Percentiles rank a stretch among this genome's conserved stretches.
Evolutionary conservation across 305 asterid genomes (phyloP).

Genomic region (Solanum hybrid): DNA sequence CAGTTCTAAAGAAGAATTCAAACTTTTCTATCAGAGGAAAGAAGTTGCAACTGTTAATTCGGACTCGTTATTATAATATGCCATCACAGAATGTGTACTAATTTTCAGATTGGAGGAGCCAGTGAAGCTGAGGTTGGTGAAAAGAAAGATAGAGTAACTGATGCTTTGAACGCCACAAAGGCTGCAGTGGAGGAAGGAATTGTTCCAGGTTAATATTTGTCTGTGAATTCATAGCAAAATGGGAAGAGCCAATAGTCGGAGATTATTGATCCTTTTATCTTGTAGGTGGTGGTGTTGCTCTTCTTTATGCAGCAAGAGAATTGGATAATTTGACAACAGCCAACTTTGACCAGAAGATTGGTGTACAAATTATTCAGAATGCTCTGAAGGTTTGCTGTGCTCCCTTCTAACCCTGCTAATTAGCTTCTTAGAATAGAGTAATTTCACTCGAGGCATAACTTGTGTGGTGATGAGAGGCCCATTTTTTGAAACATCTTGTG

Average conservation of each 20-base stretch:
- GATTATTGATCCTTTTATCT: background rate
- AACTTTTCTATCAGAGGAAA: background rate
- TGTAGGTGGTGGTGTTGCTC: conserved; percentile 88
- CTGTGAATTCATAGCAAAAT: background rate
- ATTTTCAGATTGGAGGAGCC: conserved; percentile 71
- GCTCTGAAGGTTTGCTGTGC: conserved; percentile 59
- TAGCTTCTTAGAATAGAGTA: background rate
- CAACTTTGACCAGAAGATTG: conserved; percentile 85
- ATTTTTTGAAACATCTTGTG: background rate
- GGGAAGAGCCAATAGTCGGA: background rate
- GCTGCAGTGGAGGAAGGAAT: conserved; percentile 96
- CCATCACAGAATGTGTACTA: background rate
- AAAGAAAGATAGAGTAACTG: conserved; percentile 84
- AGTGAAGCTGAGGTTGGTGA: conserved; percentile 90
- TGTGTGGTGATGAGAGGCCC: background rate
- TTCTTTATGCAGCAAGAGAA: conserved; percentile 73
- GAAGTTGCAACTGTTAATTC: background rate
- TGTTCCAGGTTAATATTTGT: conserved; percentile 43
- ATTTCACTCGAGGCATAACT: background rate
- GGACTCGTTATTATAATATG: background rate
- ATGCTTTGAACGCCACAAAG: conserved; percentile 84
- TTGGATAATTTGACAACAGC: conserved; percentile 62
- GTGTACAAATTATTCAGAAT: conserved; percentile 86
- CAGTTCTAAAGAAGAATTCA: background rate
- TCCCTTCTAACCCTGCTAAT: background rate